A percentile compares a stretch with the other conserved stretches of the same genome.
Conservation (phyloP, 106 monocot species). For the Vanilla planifolia region DNA sequence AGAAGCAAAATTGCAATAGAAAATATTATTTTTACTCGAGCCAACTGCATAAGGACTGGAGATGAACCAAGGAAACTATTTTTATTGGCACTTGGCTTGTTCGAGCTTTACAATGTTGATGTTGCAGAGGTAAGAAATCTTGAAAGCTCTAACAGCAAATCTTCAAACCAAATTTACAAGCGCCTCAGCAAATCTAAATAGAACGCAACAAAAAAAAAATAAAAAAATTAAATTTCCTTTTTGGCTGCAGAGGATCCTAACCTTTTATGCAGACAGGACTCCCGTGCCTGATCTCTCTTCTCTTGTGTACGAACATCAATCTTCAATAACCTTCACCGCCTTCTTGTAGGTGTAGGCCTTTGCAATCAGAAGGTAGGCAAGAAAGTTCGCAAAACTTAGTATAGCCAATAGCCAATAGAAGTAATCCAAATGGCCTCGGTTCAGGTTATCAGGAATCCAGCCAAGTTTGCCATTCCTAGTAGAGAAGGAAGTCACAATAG, state of each 20-base stretch:
- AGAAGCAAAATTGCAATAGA: too few relatives aligned
- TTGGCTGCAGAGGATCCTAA: neutral
- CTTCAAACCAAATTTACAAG: neutral
- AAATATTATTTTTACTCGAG: too few relatives aligned
- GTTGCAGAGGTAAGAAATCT: too few relatives aligned
- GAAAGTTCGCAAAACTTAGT: slow-evolving; percentile 32
- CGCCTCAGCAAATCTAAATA: too few relatives aligned
- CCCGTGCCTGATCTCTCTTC: neutral
- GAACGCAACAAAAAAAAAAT: too few relatives aligned
- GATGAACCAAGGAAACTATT: too few relatives aligned
- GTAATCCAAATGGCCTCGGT: slow-evolving; percentile 43
- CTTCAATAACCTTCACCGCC: neutral
- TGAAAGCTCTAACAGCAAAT: neutral
- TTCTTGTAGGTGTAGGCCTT: slow-evolving; percentile 44
- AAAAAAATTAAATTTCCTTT: neutral
- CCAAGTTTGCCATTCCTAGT: slow-evolving; percentile 29
- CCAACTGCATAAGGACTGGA: too few relatives aligned
- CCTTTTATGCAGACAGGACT: too few relatives aligned
- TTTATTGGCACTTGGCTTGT: too few relatives aligned
- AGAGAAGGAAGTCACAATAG: slow-evolving; percentile 23
- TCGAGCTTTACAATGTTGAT: too few relatives aligned
- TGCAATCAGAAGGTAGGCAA: slow-evolving; percentile 29
- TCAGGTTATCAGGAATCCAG: slow-evolving; percentile 46
- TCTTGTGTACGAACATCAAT: neutral
- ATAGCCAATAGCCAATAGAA: slow-evolving; percentile 36